Conservation (phyloP, 2,329 filamentous ascomycete genomes). For the Aspergillus fructus region DNA sequence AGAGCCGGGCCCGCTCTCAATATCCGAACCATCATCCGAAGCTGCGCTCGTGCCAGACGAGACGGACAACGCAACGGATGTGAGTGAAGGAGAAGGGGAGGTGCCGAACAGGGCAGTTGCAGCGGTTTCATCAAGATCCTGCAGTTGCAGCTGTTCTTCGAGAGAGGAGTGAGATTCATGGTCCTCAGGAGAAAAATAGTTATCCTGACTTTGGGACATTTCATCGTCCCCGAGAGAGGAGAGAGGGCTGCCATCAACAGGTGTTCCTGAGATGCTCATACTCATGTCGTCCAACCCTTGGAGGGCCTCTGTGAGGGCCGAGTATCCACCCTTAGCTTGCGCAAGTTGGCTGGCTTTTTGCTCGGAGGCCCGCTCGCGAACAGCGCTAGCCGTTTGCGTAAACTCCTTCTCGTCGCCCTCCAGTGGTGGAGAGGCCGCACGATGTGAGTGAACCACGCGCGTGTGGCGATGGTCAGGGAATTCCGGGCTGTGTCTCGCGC, state of each 20-base stretch:
- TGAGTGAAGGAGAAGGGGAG: conserved; percentile 43
- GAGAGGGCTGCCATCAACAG: conserved; percentile 32
- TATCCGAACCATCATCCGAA: conserved; percentile 32
- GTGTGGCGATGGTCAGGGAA: conserved; percentile 60
- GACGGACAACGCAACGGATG: conserved; percentile 41
- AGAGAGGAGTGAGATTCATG: conserved; percentile 22
- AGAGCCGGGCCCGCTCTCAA: conserved; percentile 22
- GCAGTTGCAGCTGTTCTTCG: conserved; percentile 20
- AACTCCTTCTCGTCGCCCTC: conserved; percentile 97
- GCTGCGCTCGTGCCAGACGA: conserved; percentile 42
- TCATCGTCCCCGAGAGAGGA: conserved; percentile 29
- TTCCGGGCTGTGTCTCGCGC: conserved; percentile 43
- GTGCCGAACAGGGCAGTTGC: conserved; percentile 40
- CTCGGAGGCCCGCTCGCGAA: conserved; percentile 59
- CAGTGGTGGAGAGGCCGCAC: conserved; percentile 80
- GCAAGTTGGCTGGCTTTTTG: conserved; percentile 32
- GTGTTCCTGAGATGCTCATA: conserved; percentile 29
- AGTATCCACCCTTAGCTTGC: conserved; percentile 29
- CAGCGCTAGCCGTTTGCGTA: conserved; percentile 85
- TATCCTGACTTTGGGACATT: conserved; percentile 33
- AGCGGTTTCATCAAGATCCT: conserved; percentile 35
- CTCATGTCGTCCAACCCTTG: conserved; percentile 28
- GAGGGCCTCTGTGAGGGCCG: conserved; percentile 47
- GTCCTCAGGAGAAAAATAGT: conserved; percentile 36
- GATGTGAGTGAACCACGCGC: conserved; percentile 61